Percentiles rank a stretch among this genome's conserved stretches.
These are phyloP conservation scores for Glycyrrhiza uralensis DNA, from an alignment of 306 rosid species.

Conservation along the genomic window DNA sequence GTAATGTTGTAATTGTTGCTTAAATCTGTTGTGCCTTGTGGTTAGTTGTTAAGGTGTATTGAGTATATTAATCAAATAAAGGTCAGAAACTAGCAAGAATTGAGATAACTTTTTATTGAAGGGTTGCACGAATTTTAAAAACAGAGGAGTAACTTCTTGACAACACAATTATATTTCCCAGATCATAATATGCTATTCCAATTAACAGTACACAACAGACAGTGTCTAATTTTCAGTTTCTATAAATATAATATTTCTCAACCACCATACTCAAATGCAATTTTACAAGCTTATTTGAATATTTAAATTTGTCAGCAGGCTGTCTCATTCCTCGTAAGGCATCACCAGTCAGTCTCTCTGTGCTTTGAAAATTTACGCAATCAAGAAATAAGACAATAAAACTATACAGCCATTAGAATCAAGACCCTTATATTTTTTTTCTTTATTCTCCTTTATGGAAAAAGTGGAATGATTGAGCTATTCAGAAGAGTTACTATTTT, in stretches of 20 bases:
- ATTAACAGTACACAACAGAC: neutral
- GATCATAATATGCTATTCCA: neutral
- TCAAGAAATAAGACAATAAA: neutral
- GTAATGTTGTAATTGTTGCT: neutral
- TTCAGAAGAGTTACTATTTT: too few relatives aligned
- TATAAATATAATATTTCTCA: neutral
- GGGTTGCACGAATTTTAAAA: neutral
- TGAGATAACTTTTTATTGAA: neutral
- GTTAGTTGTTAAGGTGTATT: neutral
- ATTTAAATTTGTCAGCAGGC: neutral
- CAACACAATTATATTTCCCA: neutral
- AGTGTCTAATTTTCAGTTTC: too few relatives aligned
- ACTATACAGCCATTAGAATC: neutral
- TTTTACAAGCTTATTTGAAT: neutral
- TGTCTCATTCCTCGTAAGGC: neutral
- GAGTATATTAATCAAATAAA: neutral
- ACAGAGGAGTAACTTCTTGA: slow-evolving; percentile 8
- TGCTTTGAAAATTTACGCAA: neutral
- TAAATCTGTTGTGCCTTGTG: neutral
- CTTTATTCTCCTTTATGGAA: neutral
- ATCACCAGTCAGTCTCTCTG: neutral
- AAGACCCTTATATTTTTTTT: neutral
- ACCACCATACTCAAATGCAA: neutral
- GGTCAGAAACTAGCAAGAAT: neutral
- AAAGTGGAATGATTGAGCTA: neutral